These are phyloP conservation scores for Globisporangium spiculum DNA, from an alignment of 352 stramenopile genomes.

Conservation along the genomic window DNA sequence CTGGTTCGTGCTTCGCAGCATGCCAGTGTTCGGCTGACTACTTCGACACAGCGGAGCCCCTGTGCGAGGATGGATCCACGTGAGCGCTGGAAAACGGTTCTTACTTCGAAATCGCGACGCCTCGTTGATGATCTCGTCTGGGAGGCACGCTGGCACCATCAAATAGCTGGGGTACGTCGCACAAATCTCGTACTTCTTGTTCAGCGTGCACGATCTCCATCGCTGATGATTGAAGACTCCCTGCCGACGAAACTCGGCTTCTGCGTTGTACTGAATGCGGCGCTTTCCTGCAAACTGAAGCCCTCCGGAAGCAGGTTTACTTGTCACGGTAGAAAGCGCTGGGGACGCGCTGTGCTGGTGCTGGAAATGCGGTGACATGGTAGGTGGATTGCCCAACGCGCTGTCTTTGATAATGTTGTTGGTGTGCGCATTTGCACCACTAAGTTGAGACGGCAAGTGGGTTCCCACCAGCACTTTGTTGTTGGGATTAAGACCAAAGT, in stretches of 20 bases:
- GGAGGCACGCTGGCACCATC: slow-evolving; percentile 57
- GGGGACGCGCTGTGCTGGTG: slow-evolving; percentile 45
- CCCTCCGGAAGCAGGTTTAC: slow-evolving; percentile 13
- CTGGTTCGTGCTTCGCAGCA: slow-evolving; percentile 90
- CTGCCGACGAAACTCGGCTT: slow-evolving; percentile 60
- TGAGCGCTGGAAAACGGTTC: slow-evolving; percentile 77
- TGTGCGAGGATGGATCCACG: slow-evolving; percentile 89
- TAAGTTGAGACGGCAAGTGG: not conserved
- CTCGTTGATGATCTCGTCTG: slow-evolving; percentile 67
- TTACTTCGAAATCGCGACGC: slow-evolving; percentile 76
- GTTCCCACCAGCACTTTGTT: slow-evolving; percentile 1
- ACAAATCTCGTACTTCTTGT: slow-evolving; percentile 72
- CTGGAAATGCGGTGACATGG: slow-evolving; percentile 24
- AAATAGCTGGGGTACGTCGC: slow-evolving; percentile 70
- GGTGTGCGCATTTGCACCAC: not conserved
- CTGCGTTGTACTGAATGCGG: slow-evolving; percentile 72
- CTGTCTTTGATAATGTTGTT: not conserved
- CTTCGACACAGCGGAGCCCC: slow-evolving; percentile 92
- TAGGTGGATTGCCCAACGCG: not conserved
- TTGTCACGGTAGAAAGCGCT: slow-evolving; percentile 8
- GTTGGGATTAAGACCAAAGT: slow-evolving; percentile 20
- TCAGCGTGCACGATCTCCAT: slow-evolving; percentile 60
- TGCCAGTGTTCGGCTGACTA: slow-evolving; percentile 94
- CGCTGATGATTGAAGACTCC: slow-evolving; percentile 59
- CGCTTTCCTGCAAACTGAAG: slow-evolving; percentile 39